Evolutionary conservation across 139 green algal species (phyloP), one percentile per base, ranked within the genome.

Genomic region (Yamagishiella unicocca): DNA sequence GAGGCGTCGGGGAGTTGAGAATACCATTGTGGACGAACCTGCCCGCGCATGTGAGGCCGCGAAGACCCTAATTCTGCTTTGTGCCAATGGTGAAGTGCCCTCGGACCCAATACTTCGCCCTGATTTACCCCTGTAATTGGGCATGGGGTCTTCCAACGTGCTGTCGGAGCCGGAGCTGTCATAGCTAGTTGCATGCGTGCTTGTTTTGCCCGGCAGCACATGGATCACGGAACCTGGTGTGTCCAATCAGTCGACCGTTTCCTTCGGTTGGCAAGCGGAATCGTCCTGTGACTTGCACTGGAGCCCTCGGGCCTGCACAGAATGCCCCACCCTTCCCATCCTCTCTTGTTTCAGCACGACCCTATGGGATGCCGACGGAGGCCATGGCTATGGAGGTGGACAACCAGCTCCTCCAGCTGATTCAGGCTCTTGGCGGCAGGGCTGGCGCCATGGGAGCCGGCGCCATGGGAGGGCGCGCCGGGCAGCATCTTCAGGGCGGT

Each of bases 381-480:
- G 66, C 38, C 4, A 75, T 85, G 79, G 40, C 79, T 1, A 45
- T 82, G 61, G 85, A 93, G 5, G 37, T 83, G 38, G 85, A 93
- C 73, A 54, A 87, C 4, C 83, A 90, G 73, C 72, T 93, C 43
- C 55, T 93, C 84, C 67, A 89, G 74, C 74, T 93, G 37, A 68
- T 93, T 19, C 62, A 90, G 70, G 90, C 90, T 10, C 67, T 93
- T 31, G 79, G 82, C 4, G 90, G 90, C 31, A 42, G 83, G 43
- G 1, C 76, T 35, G 24, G n/a, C 73, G 37, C 31, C 45, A 25
- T 31, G n/a, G 76, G 61, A 21, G 29, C 37, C 10, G 24, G n/a
- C 73, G 37, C 31, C 45, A 25, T 31, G n/a, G 76, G 61, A 21
- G 29, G 29, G 4, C 37, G 68, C 9, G 37, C 19, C 42, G 70